Conservation (phyloP, 768 basidiomycete genomes). For the Lyophyllum decastes region DNA sequence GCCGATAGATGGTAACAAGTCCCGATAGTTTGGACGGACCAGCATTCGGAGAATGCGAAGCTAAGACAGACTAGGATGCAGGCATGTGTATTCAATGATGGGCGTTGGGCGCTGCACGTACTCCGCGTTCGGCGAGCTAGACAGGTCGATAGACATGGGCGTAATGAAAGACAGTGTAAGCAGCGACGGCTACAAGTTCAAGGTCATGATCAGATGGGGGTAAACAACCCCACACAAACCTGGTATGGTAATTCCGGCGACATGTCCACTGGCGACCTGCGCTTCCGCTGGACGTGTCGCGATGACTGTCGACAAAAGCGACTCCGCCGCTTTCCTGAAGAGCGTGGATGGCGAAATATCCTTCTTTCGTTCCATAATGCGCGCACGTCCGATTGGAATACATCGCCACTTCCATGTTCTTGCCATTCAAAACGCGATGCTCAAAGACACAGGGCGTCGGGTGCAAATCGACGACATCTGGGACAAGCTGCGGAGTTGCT, state of each 20-base stretch:
- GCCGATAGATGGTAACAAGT: slow-evolving; percentile 7
- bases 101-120: no score
- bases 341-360: slow-evolving; percentile 82
- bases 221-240: slow-evolving; percentile 10
- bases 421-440: slow-evolving; percentile 70
- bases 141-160: not conserved
- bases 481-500: slow-evolving; percentile 71
- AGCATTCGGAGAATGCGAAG: not conserved
- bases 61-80: not conserved
- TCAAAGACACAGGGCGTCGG: slow-evolving; percentile 64
- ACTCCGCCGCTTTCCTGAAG: slow-evolving; percentile 51
- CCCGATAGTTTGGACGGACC: not conserved
- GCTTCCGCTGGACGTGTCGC: slow-evolving; percentile 1
- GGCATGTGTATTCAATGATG: no score
- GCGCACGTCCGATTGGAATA: slow-evolving; percentile 79
- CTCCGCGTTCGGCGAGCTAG: not conserved
- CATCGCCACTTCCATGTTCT: slow-evolving; percentile 84
- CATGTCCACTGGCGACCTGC: not conserved
- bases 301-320: slow-evolving; percentile 22
- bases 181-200: not conserved
- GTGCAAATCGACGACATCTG: slow-evolving; percentile 69
- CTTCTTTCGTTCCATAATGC: slow-evolving; percentile 82
- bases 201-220: not conserved
- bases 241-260: slow-evolving; percentile 9
- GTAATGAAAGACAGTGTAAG: not conserved